Percentiles rank a stretch among this genome's conserved stretches.
These are phyloP conservation scores for Quercus tomentella DNA, from an alignment of 331 rosid species.

Conservation along the genomic window DNA sequence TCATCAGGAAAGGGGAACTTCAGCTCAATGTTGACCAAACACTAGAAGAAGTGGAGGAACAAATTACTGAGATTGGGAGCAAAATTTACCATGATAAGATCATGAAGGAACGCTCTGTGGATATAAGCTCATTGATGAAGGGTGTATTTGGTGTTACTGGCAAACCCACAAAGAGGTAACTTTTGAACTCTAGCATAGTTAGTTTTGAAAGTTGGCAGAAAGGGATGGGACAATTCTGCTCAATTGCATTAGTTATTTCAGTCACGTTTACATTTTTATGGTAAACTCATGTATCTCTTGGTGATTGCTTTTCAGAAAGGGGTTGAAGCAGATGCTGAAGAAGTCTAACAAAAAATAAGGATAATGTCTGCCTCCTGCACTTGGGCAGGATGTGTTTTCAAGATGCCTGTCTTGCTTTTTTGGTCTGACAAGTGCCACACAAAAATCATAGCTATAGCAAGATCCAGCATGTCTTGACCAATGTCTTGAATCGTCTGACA, in stretches of 20 bases:
- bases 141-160: conserved; percentile 71
- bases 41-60: conserved; percentile 88
- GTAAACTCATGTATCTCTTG: conserved; percentile 10
- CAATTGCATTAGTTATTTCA: neutral
- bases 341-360: conserved; percentile 43
- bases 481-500: neutral
- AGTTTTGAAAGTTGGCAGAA: conserved; percentile 7
- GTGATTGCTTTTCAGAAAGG: conserved; percentile 32
- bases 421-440: neutral
- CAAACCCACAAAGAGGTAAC: conserved; percentile 59
- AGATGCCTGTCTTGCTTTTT: neutral
- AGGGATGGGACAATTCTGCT: neutral
- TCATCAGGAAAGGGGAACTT: conserved; percentile 88
- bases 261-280: neutral
- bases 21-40: conserved; percentile 81
- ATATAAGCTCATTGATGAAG: conserved; percentile 78
- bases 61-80: conserved; percentile 87
- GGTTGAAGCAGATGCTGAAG: conserved; percentile 50
- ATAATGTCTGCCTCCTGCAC: conserved; percentile 5
- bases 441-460: neutral
- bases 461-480: neutral
- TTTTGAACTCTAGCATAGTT: neutral
- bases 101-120: conserved; percentile 77
- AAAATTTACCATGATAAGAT: conserved; percentile 85
- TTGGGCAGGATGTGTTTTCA: neutral